Percentiles rank a stretch among this genome's conserved stretches.
These are phyloP conservation scores for Fusarium protoensiforme DNA, from an alignment of 2,329 filamentous ascomycete genomes.

Conservation along the genomic window DNA sequence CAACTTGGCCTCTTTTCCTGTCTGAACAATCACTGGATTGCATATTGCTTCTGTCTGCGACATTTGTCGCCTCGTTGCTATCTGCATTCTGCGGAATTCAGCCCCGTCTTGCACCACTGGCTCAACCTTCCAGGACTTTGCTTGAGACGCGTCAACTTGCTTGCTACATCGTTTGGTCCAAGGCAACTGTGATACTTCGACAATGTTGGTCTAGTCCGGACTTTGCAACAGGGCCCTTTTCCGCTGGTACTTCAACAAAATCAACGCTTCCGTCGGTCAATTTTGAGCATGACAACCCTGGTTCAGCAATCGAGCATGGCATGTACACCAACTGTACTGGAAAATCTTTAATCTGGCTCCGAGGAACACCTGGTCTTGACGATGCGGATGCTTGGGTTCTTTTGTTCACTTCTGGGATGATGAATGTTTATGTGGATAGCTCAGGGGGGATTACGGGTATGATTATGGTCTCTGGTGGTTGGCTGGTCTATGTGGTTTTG, in stretches of 20 bases:
- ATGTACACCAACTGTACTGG: not conserved
- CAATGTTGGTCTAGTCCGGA: not conserved
- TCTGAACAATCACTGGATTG: slow-evolving; percentile 7
- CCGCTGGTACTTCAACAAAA: not conserved
- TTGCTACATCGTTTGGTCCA: slow-evolving; percentile 24
- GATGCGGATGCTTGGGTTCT: not conserved
- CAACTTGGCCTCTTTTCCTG: slow-evolving; percentile 9
- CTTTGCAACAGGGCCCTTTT: not conserved
- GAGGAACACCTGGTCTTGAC: not conserved
- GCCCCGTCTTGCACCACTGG: not conserved
- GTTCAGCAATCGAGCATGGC: not conserved
- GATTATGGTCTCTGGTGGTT: not conserved
- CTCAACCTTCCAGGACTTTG: not conserved
- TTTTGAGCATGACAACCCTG: not conserved
- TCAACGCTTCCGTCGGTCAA: not conserved
- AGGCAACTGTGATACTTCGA: slow-evolving; percentile 20
- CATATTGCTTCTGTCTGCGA: slow-evolving; percentile 33
- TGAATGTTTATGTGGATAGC: not conserved
- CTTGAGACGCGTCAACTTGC: slow-evolving; percentile 7
- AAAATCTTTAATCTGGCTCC: not conserved
- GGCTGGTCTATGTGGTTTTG: not conserved
- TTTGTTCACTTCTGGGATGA: not conserved
- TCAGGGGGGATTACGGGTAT: not conserved
- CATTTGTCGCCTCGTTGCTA: slow-evolving; percentile 14
- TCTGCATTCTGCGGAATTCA: slow-evolving; percentile 7